A percentile compares a stretch with the other conserved stretches of the same genome.
Conservation (phyloP, 73 alveolate genomes). For the Paraurostyla sp. region DNA sequence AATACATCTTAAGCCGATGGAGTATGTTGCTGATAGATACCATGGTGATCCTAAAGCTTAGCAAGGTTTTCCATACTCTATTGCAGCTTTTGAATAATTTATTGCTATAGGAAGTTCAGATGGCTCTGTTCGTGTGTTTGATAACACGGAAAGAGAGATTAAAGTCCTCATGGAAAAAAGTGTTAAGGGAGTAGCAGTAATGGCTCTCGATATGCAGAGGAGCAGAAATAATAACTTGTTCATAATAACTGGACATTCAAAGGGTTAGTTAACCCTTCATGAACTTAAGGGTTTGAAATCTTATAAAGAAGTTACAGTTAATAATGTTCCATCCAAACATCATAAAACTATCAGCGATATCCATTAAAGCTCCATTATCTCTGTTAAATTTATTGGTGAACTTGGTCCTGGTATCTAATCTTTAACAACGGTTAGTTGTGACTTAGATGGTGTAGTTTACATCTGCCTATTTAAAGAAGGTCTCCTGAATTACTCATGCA, state of each 20-base stretch:
- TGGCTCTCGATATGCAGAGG: conserved; percentile 55
- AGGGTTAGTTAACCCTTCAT: conserved; percentile 58
- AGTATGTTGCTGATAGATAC: neutral
- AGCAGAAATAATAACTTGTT: neutral
- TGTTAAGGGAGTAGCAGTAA: conserved; percentile 45
- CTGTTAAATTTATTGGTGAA: conserved; percentile 53
- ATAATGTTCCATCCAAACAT: neutral
- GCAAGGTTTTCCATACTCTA: conserved; percentile 47
- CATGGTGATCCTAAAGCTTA: conserved; percentile 33
- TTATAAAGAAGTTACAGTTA: neutral
- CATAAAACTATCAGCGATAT: conserved; percentile 52
- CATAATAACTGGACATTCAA: conserved; percentile 59
- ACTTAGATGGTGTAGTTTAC: conserved; percentile 50
- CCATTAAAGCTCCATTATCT: conserved; percentile 8
- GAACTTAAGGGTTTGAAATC: conserved; percentile 46
- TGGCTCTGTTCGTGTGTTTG: conserved; percentile 62
- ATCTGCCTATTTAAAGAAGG: conserved; percentile 23
- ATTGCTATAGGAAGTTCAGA: conserved; percentile 64
- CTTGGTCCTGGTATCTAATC: neutral
- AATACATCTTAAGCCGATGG: neutral
- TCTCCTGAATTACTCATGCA: conserved; percentile 15
- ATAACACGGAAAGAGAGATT: conserved; percentile 53
- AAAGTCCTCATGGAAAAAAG: conserved; percentile 45
- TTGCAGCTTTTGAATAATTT: conserved; percentile 44
- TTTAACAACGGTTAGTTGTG: conserved; percentile 39